Evolutionary conservation across 2,329 filamentous ascomycete genomes (phyloP), one percentile per base, ranked within the genome.

Genomic region (Phymatotrichopsis omnivora): DNA sequence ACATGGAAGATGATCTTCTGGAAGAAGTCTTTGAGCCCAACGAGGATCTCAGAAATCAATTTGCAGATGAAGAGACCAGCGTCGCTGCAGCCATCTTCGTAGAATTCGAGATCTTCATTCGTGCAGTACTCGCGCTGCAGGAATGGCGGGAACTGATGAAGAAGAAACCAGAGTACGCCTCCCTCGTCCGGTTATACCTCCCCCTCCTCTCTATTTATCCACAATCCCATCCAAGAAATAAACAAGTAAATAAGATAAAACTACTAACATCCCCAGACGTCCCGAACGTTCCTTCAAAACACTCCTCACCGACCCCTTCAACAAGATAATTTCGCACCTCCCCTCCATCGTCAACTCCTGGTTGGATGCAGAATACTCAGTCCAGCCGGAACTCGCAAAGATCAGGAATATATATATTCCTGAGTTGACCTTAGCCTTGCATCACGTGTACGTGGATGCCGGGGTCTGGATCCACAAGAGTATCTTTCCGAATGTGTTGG

Each of bases 391-490:
- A 43, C 72, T 85, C 36, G 65, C 65, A 36, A 65, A 70, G 19
- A 75, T 96, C 40, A 78, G 86, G 54, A 73, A 77, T 43, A 74
- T 76, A 0, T 96, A 93, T 63, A 71, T 98, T 3, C 87, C 91
- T 2, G 86, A 95, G 61, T 74, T 84, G 14, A 70, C 94, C 31
- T 72, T 98, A 38, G 84, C 82, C 2, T 95, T 91, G 62, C 76
- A 91, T 60, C 80, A 75, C 57, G 79, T 82, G 1, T 68, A 96
- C 38, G 82, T 93, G 61, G 82, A 82, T 59, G 81, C 82, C 0
- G 85, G 85, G 3, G 78, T 77, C 35, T 72, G 76, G 37, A 68
- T 93, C 32, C 80, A 78, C 34, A 78, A 85, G 32, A 83, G 89
- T 47, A 75, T 81, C 54, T 70, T 93, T 14, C 72, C 91, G 20